Percentiles rank a stretch among this genome's conserved stretches.
These are phyloP conservation scores for Isabelozyma gotoi DNA, from an alignment of 805 yeast genomes.

Conservation along the genomic window DNA sequence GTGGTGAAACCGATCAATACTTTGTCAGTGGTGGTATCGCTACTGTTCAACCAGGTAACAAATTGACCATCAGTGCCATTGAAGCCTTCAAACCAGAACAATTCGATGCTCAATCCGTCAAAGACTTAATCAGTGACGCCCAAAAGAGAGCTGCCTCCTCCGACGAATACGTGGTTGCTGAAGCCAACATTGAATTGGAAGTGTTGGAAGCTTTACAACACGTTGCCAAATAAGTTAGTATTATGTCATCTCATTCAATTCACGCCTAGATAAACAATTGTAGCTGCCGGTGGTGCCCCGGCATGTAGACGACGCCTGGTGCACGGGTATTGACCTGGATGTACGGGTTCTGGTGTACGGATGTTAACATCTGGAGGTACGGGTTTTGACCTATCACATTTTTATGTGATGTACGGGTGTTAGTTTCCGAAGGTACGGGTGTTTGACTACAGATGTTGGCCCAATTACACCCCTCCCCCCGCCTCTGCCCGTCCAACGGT, in stretches of 20 bases:
- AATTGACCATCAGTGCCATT: conserved; percentile 85
- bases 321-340: no score
- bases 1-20: conserved; percentile 71
- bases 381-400: no score
- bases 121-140: conserved; percentile 84
- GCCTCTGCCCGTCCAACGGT: no score
- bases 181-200: conserved; percentile 93
- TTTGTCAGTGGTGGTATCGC: conserved; percentile 97
- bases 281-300: no score
- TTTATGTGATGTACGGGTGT: neutral
- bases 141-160: conserved; percentile 84
- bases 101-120: conserved; percentile 78
- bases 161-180: conserved; percentile 88
- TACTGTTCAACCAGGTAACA: conserved; percentile 91
- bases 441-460: no score
- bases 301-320: no score
- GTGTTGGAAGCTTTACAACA: conserved; percentile 91
- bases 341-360: no score
- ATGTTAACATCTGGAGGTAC: no score
- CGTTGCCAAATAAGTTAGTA: conserved; percentile 58
- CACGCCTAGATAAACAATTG: conserved; percentile 1
- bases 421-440: no score
- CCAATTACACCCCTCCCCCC: no score
- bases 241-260: neutral
- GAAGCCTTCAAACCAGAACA: conserved; percentile 93